phyloP scores from a whole-genome alignment of 306 rosid genomes.

The Quercus suber region DNA sequence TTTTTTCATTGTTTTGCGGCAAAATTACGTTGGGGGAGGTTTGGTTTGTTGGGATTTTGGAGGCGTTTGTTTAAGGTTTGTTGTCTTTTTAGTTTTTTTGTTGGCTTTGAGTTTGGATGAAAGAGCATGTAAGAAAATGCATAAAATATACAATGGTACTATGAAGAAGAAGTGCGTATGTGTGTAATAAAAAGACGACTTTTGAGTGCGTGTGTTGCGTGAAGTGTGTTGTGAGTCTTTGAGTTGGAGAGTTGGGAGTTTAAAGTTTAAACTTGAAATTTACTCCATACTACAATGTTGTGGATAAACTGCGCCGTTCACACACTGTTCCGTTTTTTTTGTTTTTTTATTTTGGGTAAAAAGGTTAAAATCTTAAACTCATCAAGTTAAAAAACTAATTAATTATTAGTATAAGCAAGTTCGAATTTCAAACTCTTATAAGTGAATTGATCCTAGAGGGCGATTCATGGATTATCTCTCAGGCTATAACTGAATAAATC shows the following conservation, averaged over 20 bases:
- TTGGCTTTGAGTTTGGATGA: constrained; percentile 7
- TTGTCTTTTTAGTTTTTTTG: no score
- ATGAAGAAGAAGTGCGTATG: no score
- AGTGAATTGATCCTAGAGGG: no score
- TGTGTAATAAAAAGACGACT: not conserved
- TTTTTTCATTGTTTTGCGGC: constrained; percentile 1
- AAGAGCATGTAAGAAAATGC: constrained; percentile 23
- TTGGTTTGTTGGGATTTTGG: constrained; percentile 26
- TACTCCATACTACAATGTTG: not conserved
- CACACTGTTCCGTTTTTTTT: not conserved
- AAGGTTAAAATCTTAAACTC: not conserved
- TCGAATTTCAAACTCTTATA: no score
- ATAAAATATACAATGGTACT: no score
- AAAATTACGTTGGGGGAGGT: constrained; percentile 41
- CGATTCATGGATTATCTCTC: no score
- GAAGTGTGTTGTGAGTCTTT: not conserved
- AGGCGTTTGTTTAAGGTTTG: constrained; percentile 10
- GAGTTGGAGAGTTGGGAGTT: not conserved
- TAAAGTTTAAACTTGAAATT: not conserved
- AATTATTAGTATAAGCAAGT: rapidly evolving
- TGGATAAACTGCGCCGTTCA: not conserved
- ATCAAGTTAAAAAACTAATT: no score
- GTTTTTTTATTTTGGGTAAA: no score
- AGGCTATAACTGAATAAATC: rapidly evolving
- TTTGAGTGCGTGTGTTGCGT: constrained; percentile 1